These are phyloP conservation scores for Rubia balearica DNA, from an alignment of 305 asterid species.

Conservation along the genomic window DNA sequence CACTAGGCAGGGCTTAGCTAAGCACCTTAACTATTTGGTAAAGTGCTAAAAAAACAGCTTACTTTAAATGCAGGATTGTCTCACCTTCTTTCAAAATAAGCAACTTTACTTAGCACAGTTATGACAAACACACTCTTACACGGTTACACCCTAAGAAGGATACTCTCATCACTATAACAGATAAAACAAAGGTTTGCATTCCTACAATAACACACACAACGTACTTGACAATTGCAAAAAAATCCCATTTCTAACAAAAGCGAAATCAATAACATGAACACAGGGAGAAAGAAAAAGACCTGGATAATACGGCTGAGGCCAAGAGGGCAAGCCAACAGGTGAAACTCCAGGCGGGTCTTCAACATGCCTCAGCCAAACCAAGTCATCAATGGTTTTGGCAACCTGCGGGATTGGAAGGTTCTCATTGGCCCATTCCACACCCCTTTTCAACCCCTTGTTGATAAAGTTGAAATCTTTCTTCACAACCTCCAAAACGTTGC, in stretches of 20 bases:
- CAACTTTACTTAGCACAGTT: too few relatives aligned
- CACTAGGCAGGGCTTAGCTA: too few relatives aligned
- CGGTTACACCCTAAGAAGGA: neutral
- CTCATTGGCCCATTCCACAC: constrained; percentile 62
- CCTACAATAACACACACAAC: neutral
- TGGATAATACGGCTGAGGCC: constrained; percentile 86
- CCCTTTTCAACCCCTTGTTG: constrained; percentile 45
- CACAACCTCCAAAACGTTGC: constrained; percentile 49
- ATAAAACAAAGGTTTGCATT: neutral
- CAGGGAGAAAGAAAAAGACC: constrained; percentile 28
- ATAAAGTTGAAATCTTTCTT: constrained; percentile 50
- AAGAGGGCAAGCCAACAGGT: constrained; percentile 32
- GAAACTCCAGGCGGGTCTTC: constrained; percentile 45
- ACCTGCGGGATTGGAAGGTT: constrained; percentile 52
- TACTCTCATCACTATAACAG: neutral
- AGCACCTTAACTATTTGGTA: too few relatives aligned
- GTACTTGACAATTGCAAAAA: neutral
- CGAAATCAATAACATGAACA: neutral
- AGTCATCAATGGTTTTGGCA: constrained; percentile 55
- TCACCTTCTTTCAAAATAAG: too few relatives aligned
- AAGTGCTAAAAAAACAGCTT: too few relatives aligned
- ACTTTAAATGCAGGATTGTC: too few relatives aligned
- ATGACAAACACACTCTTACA: too few relatives aligned
- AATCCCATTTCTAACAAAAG: neutral
- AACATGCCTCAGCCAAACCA: constrained; percentile 69